These are phyloP conservation scores for Citrus inodora DNA, from an alignment of 345 rosid species.

Conservation along the genomic window DNA sequence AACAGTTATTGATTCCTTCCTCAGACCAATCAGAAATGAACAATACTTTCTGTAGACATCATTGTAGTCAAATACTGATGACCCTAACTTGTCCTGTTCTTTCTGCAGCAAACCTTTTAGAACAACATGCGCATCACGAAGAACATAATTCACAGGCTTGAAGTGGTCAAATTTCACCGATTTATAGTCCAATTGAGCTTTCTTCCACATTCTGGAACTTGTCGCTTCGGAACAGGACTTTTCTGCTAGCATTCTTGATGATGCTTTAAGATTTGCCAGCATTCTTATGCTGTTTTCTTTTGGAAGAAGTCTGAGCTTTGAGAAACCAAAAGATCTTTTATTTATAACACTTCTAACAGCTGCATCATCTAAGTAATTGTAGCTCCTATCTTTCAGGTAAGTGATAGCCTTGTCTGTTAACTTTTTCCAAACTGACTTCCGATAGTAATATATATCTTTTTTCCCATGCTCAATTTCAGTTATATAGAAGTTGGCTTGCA, in stretches of 20 bases:
- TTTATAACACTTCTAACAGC: slow-evolving; percentile 38
- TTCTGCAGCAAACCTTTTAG: slow-evolving; percentile 63
- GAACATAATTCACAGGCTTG: slow-evolving; percentile 48
- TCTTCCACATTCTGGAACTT: slow-evolving; percentile 12
- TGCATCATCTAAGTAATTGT: slow-evolving; percentile 33
- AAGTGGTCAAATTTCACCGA: slow-evolving; percentile 15
- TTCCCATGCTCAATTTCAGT: slow-evolving; percentile 78
- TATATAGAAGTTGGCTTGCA: slow-evolving; percentile 70
- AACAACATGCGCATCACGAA: slow-evolving; percentile 65
- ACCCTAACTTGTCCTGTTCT: slow-evolving; percentile 66
- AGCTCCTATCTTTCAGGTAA: slow-evolving; percentile 39
- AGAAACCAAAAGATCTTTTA: slow-evolving; percentile 48
- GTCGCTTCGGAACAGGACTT: slow-evolving; percentile 14
- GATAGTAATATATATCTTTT: slow-evolving; percentile 55
- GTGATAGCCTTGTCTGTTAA: slow-evolving; percentile 35
- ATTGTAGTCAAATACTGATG: slow-evolving; percentile 82
- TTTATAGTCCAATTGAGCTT: not conserved
- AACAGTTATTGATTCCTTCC: slow-evolving; percentile 35
- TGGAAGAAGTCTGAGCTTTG: slow-evolving; percentile 67
- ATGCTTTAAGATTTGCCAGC: slow-evolving; percentile 62
- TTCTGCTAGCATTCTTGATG: slow-evolving; percentile 34
- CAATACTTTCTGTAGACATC: slow-evolving; percentile 69
- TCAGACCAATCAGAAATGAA: slow-evolving; percentile 52
- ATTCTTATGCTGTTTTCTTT: slow-evolving; percentile 66
- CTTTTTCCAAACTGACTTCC: slow-evolving; percentile 64